These are phyloP conservation scores for Pelagomonas calceolata DNA, from an alignment of 108 stramenopile genomes.

Conservation along the genomic window DNA sequence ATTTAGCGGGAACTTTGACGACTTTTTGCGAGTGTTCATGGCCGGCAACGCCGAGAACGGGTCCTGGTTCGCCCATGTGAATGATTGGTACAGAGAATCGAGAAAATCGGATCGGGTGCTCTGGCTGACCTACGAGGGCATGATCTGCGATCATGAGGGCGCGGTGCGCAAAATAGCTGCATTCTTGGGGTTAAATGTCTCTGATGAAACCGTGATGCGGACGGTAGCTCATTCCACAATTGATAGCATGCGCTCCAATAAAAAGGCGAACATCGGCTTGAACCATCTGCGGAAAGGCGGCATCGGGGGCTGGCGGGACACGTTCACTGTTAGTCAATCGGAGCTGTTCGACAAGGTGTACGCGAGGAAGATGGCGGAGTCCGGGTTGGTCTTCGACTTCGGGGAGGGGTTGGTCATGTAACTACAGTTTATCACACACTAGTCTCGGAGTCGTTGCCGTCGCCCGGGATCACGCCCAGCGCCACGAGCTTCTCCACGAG, in stretches of 20 bases:
- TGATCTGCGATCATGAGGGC: conserved; percentile 12
- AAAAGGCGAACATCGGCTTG: background rate
- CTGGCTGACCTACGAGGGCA: conserved; percentile 19
- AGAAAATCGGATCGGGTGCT: conserved; percentile 18
- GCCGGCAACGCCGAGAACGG: conserved; percentile 10
- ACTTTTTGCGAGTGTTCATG: conserved; percentile 4
- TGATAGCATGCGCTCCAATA: background rate
- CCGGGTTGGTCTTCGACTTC: conserved; percentile 14
- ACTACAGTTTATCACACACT: background rate
- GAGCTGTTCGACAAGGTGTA: conserved; percentile 19
- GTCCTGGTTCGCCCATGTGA: conserved; percentile 24
- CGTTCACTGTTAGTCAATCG: conserved; percentile 17
- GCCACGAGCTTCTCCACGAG: background rate
- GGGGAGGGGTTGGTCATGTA: conserved; percentile 20
- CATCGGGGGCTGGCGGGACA: conserved; percentile 17
- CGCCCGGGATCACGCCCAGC: background rate
- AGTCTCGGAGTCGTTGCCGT: no score
- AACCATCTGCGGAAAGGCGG: conserved; percentile 20
- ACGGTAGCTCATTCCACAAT: conserved; percentile 9
- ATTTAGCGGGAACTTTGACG: conserved; percentile 4
- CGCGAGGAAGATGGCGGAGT: conserved; percentile 9
- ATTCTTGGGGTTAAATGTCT: conserved; percentile 9
- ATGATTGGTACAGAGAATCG: conserved; percentile 18
- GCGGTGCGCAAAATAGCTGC: conserved; percentile 17
- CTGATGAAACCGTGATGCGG: conserved; percentile 16